Evolutionary conservation across 805 yeast species (phyloP).

Genomic region (Dipodascopsis tothii): DNA sequence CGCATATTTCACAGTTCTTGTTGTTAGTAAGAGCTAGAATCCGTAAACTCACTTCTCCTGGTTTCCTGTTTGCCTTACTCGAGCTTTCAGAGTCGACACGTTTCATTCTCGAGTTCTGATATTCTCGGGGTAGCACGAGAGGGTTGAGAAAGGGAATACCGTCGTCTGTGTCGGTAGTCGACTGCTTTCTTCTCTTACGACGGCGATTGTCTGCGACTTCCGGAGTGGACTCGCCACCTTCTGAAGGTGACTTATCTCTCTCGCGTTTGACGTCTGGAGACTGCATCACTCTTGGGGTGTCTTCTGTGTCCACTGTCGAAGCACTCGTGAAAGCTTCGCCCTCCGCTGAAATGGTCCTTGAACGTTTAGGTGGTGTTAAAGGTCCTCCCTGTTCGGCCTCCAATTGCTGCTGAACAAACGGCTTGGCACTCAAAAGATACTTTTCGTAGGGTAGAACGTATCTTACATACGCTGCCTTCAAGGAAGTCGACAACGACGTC

Average conservation of each 20-base stretch:
- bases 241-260: background rate
- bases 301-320: background rate
- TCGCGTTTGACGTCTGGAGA: background rate
- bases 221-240: background rate
- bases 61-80: conserved; percentile 1
- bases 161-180: too few species aligned
- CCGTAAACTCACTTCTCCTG: conserved; percentile 18
- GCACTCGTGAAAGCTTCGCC: too few species aligned
- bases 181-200: background rate
- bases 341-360: conserved; percentile 13
- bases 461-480: conserved; percentile 42
- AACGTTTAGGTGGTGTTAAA: conserved; percentile 12
- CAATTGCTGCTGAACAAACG: conserved; percentile 19
- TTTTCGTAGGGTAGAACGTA: conserved; percentile 28
- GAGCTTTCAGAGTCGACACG: background rate
- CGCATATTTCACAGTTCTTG: conserved; percentile 28
- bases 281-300: background rate
- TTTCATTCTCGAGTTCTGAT: background rate
- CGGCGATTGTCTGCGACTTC: background rate
- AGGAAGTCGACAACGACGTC: conserved; percentile 61
- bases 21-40: too few species aligned
- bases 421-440: conserved; percentile 23
- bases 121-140: background rate
- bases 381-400: conserved; percentile 21
- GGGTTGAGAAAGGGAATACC: too few species aligned